Percentiles rank a stretch among this genome's conserved stretches.
phyloP scores from a whole-genome alignment of 192 early-diverging fungal species.

The Rhizophagus sp. region DNA sequence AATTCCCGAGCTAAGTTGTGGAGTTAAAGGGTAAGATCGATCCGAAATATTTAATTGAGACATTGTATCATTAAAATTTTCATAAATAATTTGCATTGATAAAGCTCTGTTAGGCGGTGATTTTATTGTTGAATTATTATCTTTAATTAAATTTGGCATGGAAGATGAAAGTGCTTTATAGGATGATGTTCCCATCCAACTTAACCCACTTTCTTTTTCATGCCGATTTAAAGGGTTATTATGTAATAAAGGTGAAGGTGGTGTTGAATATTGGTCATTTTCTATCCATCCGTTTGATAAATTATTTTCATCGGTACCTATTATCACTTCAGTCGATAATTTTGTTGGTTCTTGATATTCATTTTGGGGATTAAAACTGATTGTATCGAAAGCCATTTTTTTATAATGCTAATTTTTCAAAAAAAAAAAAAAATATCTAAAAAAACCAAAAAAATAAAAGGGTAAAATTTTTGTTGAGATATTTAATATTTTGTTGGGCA shows the following conservation, averaged over 20 bases:
- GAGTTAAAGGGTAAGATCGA: background rate
- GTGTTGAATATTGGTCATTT: background rate
- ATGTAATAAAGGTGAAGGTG: background rate
- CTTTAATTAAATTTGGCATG: background rate
- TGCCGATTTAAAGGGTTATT: background rate
- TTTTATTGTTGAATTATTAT: background rate
- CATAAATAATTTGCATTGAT: background rate
- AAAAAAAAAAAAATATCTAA: background rate
- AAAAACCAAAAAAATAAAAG: background rate
- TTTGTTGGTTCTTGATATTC: background rate
- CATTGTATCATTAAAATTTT: background rate
- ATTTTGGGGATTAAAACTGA: background rate
- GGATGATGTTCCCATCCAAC: no score
- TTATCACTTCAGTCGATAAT: background rate
- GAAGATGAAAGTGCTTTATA: background rate
- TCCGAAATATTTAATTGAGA: background rate
- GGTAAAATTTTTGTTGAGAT: no score
- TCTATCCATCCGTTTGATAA: background rate
- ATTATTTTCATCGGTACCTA: background rate
- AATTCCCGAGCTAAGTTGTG: constrained; percentile 9
- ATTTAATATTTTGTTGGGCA: no score
- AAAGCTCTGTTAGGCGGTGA: background rate
- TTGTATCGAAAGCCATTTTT: background rate
- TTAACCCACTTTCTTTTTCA: background rate
- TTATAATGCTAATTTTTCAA: background rate